Base-by-base conservation (phyloP, 805 yeast species). In the Jamesozyma gamospora region DNA sequence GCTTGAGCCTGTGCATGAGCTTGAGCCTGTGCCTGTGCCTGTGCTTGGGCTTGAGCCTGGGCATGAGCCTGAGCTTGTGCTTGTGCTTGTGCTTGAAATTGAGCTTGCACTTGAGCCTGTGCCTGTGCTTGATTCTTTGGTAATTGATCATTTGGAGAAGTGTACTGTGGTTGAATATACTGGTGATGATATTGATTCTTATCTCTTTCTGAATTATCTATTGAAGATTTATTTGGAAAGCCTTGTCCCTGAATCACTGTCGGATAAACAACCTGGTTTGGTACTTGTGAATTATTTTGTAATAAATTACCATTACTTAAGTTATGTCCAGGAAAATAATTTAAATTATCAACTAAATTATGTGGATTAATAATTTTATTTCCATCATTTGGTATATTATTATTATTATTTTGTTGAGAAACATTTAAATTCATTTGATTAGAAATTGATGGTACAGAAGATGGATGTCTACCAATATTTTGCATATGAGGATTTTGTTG, bases 391-490 rank as follows among this genome's bases (percentile, higher is more conserved):
- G 14, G 28, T 17, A 4, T 21, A 11, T n/a, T 21, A 14, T 14
- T 21, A 3, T 31, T 32, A 27, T 41, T 51, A 16, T 21, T 15
- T n/a, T 31, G 34, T 5, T 31, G n/a, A n/a, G n/a, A n/a, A n/a
- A n/a, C 19, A 12, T 31, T 24, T 19, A 43, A 52, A 21, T 47
- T 53, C 34, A 47, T 56, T 21, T 49, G 56, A 21, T 49, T 27
- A 4, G n/a, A 4, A 27, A 4, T 7, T 27, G 29, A 27, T n/a
- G 29, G n/a, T 12, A 27, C 14, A 27, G 29, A 11, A 7, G 13
- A 59, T 11, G 41, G 54, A 8, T 35, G 35, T 27, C 26, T 35
- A 11, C 13, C 18, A 32, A 27, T 36, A 26, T 24, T 37, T 28
- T 30, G 41, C 26, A 30, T 42, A 29, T 32, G 41, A 19, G 37